These are phyloP conservation scores for Hypoxylon trugodes DNA, from an alignment of 495 filamentous ascomycete genomes.

Conservation along the genomic window DNA sequence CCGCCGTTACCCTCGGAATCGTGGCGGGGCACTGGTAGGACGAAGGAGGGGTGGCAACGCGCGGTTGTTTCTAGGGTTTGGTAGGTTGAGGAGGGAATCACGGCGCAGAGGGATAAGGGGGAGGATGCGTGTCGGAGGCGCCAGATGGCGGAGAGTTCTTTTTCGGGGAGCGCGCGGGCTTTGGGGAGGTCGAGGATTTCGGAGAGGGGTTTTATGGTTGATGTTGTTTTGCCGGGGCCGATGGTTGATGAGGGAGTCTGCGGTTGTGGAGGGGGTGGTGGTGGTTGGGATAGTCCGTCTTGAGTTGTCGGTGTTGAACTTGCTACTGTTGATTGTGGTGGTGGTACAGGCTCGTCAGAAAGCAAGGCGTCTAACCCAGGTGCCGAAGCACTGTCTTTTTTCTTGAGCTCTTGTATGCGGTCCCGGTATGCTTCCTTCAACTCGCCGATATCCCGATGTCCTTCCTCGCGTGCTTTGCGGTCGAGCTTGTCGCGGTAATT, in stretches of 20 bases:
- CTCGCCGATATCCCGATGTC: slow-evolving; percentile 74
- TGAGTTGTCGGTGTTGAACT: not conserved
- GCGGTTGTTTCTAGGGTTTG: slow-evolving; percentile 70
- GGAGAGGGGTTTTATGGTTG: slow-evolving; percentile 79
- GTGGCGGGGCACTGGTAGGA: slow-evolving; percentile 82
- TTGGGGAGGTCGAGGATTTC: slow-evolving; percentile 86
- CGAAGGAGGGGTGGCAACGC: slow-evolving; percentile 81
- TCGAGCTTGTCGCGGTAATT: slow-evolving; percentile 89
- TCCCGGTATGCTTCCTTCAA: slow-evolving; percentile 84
- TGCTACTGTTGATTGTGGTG: not conserved
- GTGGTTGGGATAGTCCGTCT: slow-evolving; percentile 12
- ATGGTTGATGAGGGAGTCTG: slow-evolving; percentile 43
- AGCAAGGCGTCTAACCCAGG: slow-evolving; percentile 60
- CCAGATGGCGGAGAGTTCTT: slow-evolving; percentile 90
- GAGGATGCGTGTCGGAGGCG: slow-evolving; percentile 81
- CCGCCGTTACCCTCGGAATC: slow-evolving; percentile 68
- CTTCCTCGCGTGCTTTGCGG: slow-evolving; percentile 82
- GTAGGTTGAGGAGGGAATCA: slow-evolving; percentile 78
- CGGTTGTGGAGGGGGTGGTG: slow-evolving; percentile 45
- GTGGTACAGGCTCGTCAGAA: slow-evolving; percentile 28
- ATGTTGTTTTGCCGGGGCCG: slow-evolving; percentile 50
- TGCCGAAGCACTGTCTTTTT: slow-evolving; percentile 55
- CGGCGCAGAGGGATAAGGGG: slow-evolving; percentile 78
- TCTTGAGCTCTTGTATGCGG: slow-evolving; percentile 73
- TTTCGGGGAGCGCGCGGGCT: slow-evolving; percentile 71